phyloP scores from a whole-genome alignment of 768 basidiomycete genomes.

The Russula abietina region DNA sequence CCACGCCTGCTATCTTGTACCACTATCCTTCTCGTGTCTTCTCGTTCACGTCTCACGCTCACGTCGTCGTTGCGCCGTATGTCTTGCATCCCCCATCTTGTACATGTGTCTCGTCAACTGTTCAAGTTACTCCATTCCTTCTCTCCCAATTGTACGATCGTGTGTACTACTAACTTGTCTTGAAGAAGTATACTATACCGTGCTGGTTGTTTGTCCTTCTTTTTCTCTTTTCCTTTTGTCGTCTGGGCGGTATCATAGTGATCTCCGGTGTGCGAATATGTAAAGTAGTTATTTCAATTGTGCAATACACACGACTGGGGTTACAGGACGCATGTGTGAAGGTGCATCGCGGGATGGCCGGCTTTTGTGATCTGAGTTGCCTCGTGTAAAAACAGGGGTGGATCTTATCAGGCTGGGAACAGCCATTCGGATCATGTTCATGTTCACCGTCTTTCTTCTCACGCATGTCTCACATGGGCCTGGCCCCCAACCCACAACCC shows the following conservation, averaged over 20 bases:
- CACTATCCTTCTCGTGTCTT: slow-evolving; percentile 4
- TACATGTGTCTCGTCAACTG: slow-evolving; percentile 18
- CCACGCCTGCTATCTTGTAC: slow-evolving; percentile 19
- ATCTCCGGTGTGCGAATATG: slow-evolving; percentile 13
- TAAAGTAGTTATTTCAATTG: slow-evolving; percentile 17
- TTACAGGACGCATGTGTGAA: background rate
- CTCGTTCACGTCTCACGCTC: slow-evolving; percentile 13
- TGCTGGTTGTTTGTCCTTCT: background rate
- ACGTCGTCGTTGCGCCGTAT: slow-evolving; percentile 14
- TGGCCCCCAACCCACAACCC: no score
- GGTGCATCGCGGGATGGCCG: slow-evolving; percentile 9
- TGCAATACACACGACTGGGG: slow-evolving; percentile 10
- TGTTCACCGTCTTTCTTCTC: background rate
- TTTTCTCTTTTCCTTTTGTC: background rate
- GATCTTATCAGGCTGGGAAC: slow-evolving; percentile 5
- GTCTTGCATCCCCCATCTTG: slow-evolving; percentile 18
- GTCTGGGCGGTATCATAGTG: slow-evolving; percentile 14
- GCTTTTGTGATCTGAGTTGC: background rate
- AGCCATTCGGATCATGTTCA: background rate
- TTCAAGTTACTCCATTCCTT: background rate
- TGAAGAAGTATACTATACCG: slow-evolving; percentile 20
- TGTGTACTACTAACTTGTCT: slow-evolving; percentile 13
- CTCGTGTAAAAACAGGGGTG: slow-evolving; percentile 6
- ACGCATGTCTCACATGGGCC: background rate
- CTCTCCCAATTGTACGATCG: slow-evolving; percentile 9